These are phyloP conservation scores for Ustilago vetiveriae DNA, from an alignment of 1,284 basidiomycete species.

Conservation along the genomic window DNA sequence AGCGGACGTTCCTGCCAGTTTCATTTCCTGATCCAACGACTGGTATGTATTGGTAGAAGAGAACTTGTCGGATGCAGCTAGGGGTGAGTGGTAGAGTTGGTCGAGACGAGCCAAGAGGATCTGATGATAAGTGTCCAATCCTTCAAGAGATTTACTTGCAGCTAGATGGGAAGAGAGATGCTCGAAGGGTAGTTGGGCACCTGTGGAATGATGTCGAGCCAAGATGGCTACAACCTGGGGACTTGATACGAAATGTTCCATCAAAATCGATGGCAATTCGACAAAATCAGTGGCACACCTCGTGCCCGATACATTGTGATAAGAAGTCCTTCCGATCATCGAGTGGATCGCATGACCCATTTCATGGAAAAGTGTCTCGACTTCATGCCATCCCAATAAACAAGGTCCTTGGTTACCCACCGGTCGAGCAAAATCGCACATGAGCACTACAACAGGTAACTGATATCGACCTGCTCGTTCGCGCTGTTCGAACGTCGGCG, in stretches of 20 bases:
- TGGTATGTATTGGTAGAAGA: constrained; percentile 74
- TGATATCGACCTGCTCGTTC: constrained; percentile 73
- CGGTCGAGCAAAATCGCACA: constrained; percentile 85
- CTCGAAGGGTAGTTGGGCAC: constrained; percentile 77
- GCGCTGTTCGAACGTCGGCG: constrained; percentile 69
- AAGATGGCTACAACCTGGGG: constrained; percentile 84
- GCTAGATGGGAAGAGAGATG: constrained; percentile 67
- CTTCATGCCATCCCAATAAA: constrained; percentile 89
- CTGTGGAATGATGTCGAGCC: constrained; percentile 72
- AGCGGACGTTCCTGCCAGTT: constrained; percentile 21
- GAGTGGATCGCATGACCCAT: constrained; percentile 99
- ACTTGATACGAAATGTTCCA: constrained; percentile 93
- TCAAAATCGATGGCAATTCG: constrained; percentile 95
- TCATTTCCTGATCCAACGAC: constrained; percentile 36
- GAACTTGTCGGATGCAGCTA: constrained; percentile 67
- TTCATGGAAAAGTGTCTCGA: constrained; percentile 94
- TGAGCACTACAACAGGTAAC: constrained; percentile 87
- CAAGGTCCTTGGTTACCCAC: constrained; percentile 76
- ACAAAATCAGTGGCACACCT: constrained; percentile 99
- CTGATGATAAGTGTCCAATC: constrained; percentile 84
- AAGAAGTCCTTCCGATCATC: constrained; percentile 98
- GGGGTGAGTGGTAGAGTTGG: constrained; percentile 84
- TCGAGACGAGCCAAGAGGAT: constrained; percentile 90
- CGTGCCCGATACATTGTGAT: constrained; percentile 96
- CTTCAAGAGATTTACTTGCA: constrained; percentile 47